Conservation (phyloP, 768 basidiomycete genomes). For the Amanita phalloides region DNA sequence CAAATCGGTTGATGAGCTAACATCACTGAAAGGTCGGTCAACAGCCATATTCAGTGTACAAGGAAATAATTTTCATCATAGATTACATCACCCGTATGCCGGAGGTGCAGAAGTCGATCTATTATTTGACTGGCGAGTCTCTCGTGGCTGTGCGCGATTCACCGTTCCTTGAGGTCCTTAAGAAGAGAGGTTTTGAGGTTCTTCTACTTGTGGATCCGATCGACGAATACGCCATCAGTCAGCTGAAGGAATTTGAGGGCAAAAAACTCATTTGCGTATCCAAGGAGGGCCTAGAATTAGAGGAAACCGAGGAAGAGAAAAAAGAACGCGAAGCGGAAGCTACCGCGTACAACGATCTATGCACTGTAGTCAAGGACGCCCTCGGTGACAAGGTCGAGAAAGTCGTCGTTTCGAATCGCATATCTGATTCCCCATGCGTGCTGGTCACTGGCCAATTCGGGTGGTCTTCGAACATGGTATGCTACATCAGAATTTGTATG, state of each 20-base stretch:
- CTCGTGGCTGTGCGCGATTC: conserved; percentile 86
- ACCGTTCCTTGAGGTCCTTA: conserved; percentile 98
- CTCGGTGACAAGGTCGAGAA: conserved; percentile 99
- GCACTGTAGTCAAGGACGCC: conserved; percentile 93
- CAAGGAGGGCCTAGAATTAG: conserved; percentile 98
- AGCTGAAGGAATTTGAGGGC: conserved; percentile 98
- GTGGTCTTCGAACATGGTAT: conserved; percentile 98
- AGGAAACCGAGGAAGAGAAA: conserved; percentile 99
- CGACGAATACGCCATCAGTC: conserved; percentile 97
- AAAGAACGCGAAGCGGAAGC: conserved; percentile 76
- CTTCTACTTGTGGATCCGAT: conserved; percentile 97
- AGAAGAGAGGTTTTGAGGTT: conserved; percentile 99
- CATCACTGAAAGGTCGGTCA: conserved; percentile 78
- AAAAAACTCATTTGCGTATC: conserved; percentile 97
- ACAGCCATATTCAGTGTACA: background rate
- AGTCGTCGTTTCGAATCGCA: conserved; percentile 96
- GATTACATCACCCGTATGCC: conserved; percentile 99
- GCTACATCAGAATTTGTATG: conserved; percentile 11
- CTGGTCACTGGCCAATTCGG: conserved; percentile 98
- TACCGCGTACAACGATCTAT: conserved; percentile 76
- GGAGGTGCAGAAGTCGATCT: conserved; percentile 96
- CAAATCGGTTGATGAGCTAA: conserved; percentile 83
- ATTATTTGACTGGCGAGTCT: conserved; percentile 98
- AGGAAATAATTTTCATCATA: conserved; percentile 16
- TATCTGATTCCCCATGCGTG: conserved; percentile 92